A percentile compares a stretch with the other conserved stretches of the same genome.
These are phyloP conservation scores for Zygnema circumcarinatum DNA, from an alignment of 139 green algal genomes.

Conservation along the genomic window DNA sequence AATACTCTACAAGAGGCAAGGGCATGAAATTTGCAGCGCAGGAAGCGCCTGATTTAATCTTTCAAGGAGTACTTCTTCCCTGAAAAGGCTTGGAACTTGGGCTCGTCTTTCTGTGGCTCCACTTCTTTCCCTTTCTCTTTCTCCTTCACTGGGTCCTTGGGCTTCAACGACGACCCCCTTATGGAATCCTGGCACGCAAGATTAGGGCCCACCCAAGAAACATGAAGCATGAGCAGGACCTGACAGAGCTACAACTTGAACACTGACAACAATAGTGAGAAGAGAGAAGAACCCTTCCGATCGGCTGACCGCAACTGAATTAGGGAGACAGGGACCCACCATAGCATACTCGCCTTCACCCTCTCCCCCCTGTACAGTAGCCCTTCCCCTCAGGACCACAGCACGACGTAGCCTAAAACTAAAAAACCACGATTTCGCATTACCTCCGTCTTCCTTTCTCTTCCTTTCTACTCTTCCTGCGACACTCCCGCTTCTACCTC, in stretches of 20 bases:
- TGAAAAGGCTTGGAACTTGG: slow-evolving; percentile 3
- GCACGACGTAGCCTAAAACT: too few species aligned
- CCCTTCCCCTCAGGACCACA: background rate
- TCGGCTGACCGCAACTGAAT: too few species aligned
- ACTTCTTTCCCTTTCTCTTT: background rate
- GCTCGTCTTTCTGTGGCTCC: background rate
- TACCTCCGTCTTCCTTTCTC: background rate
- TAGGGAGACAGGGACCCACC: too few species aligned
- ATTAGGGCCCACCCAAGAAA: background rate
- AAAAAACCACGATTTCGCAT: too few species aligned
- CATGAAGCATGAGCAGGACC: background rate
- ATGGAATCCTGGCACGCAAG: too few species aligned
- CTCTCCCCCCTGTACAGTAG: background rate
- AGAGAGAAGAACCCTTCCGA: too few species aligned
- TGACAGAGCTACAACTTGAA: slow-evolving; percentile 1
- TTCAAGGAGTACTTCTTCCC: slow-evolving; percentile 34
- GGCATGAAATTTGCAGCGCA: background rate
- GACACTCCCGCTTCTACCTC: background rate
- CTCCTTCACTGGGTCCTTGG: background rate
- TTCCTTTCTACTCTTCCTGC: background rate
- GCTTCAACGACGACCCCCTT: background rate
- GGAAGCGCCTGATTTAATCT: slow-evolving; percentile 8
- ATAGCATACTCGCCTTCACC: background rate
- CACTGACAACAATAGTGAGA: slow-evolving; percentile 9
- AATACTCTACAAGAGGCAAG: background rate